Percentiles rank a stretch among this genome's conserved stretches.
Conservation (phyloP, 139 green algal species). For the Parachlorella kessleri region DNA sequence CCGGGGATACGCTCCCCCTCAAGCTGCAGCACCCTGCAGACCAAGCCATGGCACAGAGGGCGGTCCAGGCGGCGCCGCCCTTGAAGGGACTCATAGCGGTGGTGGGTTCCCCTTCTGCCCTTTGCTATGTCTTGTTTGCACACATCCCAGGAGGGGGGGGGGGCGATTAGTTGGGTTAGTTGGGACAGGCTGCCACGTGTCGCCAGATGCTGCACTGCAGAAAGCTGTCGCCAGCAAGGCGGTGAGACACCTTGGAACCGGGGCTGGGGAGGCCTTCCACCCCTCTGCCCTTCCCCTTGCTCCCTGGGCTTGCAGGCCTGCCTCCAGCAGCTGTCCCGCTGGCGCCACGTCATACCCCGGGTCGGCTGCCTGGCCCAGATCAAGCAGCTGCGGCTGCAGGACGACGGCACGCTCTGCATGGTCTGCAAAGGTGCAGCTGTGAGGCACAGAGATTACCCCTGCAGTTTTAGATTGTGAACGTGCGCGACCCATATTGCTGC, state of each 20-base stretch:
- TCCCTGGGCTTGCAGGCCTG: not conserved
- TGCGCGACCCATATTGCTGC: no score
- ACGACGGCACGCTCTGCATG: not conserved
- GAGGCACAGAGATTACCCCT: no score
- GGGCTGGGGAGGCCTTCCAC: no score
- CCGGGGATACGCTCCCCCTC: not conserved
- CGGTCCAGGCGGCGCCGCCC: not conserved
- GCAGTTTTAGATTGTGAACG: no score
- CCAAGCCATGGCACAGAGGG: not conserved
- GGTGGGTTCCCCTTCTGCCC: not conserved
- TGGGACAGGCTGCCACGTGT: no score
- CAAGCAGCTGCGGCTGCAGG: not conserved
- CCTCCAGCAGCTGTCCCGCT: not conserved
- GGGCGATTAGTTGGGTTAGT: no score
- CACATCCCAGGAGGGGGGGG: no score
- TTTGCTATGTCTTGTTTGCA: no score
- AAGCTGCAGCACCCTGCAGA: not conserved
- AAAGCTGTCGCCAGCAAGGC: no score
- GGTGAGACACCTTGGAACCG: no score
- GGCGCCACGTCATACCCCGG: not conserved
- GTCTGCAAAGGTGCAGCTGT: not conserved
- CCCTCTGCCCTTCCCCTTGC: not conserved
- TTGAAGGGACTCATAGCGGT: not conserved
- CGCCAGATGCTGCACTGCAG: no score
- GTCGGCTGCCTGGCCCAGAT: not conserved